phyloP scores from a whole-genome alignment of 2,329 filamentous ascomycete genomes.

The Scedosporium dehoogii region DNA sequence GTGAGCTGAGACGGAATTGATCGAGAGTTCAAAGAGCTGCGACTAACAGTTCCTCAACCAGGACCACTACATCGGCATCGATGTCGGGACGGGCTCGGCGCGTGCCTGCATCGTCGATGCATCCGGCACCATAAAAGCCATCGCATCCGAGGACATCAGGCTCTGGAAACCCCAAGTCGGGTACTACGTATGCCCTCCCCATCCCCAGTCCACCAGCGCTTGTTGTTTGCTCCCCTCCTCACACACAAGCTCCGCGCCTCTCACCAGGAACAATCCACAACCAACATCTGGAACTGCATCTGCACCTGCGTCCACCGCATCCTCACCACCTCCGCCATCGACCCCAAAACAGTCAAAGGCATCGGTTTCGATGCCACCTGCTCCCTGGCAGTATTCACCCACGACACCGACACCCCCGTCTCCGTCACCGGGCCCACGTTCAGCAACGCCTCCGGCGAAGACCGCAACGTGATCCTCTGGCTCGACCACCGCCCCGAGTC shows the following conservation, averaged over 20 bases:
- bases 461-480: conserved; percentile 95
- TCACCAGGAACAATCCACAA: conserved; percentile 83
- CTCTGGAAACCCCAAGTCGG: conserved; percentile 70
- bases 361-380: conserved; percentile 99
- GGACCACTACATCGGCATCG: conserved; percentile 70
- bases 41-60: conserved; percentile 14
- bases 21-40: background rate
- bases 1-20: background rate
- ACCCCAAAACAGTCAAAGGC: conserved; percentile 67
- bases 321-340: conserved; percentile 68
- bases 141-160: conserved; percentile 67
- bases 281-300: conserved; percentile 93
- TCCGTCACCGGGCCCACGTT: conserved; percentile 86
- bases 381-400: conserved; percentile 81
- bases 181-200: conserved; percentile 50
- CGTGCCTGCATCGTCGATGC: conserved; percentile 92
- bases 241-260: background rate
- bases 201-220: too few relatives aligned
- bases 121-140: conserved; percentile 73
- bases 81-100: conserved; percentile 92
- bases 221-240: background rate
- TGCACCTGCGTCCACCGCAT: conserved; percentile 79
- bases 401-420: conserved; percentile 83
- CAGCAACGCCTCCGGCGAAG: conserved; percentile 59
- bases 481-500: conserved; percentile 87